Percentiles rank a stretch among this genome's conserved stretches.
Evolutionary conservation across 2,329 filamentous ascomycete genomes (phyloP).

Genomic region (Trichoderma polysporum): DNA sequence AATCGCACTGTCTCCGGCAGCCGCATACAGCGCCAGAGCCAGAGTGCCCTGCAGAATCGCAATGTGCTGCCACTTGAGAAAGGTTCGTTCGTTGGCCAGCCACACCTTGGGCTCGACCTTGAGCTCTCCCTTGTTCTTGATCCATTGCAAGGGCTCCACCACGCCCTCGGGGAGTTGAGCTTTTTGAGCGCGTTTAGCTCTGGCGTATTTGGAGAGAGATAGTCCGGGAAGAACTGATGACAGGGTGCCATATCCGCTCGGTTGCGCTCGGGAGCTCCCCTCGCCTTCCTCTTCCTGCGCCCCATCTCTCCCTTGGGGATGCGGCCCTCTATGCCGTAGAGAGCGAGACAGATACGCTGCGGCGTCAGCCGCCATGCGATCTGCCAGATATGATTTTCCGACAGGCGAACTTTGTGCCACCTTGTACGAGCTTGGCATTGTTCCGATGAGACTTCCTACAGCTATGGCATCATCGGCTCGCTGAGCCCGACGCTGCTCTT

Average conservation of each 20-base stretch:
- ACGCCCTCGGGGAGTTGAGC: constrained; percentile 78
- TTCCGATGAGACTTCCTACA: constrained; percentile 82
- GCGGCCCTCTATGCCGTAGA: constrained; percentile 29
- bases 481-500: constrained; percentile 79
- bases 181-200: constrained; percentile 51
- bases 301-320: constrained; percentile 26
- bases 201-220: constrained; percentile 75
- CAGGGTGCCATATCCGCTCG: constrained; percentile 54
- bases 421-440: constrained; percentile 53
- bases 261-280: constrained; percentile 35
- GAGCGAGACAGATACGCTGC: constrained; percentile 34
- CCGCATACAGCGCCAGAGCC: constrained; percentile 83
- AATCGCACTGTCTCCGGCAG: constrained; percentile 75
- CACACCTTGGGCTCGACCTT: constrained; percentile 97
- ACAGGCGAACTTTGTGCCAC: constrained; percentile 65
- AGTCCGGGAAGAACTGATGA: constrained; percentile 78
- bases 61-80: constrained; percentile 98
- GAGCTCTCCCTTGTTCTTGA: constrained; percentile 91
- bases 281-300: constrained; percentile 37
- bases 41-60: constrained; percentile 81
- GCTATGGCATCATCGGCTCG: constrained; percentile 83
- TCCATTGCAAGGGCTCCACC: constrained; percentile 78
- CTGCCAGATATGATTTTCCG: constrained; percentile 63
- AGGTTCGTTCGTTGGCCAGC: constrained; percentile 97
- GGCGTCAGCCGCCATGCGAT: constrained; percentile 51